A percentile compares a stretch with the other conserved stretches of the same genome.
phyloP scores from a whole-genome alignment of 106 monocot species.

The Dendrobium huoshanense region DNA sequence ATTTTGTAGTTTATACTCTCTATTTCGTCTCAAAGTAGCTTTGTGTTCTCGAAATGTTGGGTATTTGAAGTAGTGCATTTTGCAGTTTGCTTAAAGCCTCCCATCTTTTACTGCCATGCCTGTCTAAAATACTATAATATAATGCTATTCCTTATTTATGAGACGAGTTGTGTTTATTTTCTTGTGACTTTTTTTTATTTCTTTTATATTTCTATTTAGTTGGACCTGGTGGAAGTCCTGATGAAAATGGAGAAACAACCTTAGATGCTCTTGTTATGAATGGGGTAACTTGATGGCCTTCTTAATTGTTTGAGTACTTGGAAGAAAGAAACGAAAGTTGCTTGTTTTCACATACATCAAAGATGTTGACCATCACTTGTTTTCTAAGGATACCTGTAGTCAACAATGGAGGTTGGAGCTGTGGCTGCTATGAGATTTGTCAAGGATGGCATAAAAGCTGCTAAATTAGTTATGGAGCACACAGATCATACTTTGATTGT shows the following conservation, averaged over 20 bases:
- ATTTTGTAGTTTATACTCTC: neutral
- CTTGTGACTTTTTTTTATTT: neutral
- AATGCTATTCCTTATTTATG: neutral
- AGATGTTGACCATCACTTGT: constrained; percentile 16
- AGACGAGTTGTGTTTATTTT: neutral
- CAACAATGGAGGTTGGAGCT: constrained; percentile 88
- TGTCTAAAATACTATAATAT: too few relatives aligned
- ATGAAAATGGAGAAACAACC: constrained; percentile 98
- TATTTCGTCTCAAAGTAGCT: neutral
- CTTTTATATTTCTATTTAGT: constrained; percentile 29
- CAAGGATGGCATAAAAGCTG: constrained; percentile 87
- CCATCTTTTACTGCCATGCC: too few relatives aligned
- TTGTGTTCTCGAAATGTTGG: neutral
- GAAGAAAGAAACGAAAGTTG: neutral
- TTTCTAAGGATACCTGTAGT: constrained; percentile 53
- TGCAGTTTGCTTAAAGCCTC: too few relatives aligned
- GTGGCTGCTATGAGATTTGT: constrained; percentile 93
- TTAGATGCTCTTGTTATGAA: constrained; percentile 92
- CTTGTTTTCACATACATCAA: constrained; percentile 5
- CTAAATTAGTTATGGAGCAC: constrained; percentile 78
- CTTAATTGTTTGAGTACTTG: neutral
- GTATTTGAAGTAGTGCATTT: too few relatives aligned
- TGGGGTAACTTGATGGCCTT: constrained; percentile 47
- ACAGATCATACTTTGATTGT: constrained; percentile 79
- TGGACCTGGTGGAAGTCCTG: constrained; percentile 95